A percentile compares a stretch with the other conserved stretches of the same genome.
Evolutionary conservation across 179 eudicot genomes (phyloP).

Genomic region (Heliamphora pulchella): DNA sequence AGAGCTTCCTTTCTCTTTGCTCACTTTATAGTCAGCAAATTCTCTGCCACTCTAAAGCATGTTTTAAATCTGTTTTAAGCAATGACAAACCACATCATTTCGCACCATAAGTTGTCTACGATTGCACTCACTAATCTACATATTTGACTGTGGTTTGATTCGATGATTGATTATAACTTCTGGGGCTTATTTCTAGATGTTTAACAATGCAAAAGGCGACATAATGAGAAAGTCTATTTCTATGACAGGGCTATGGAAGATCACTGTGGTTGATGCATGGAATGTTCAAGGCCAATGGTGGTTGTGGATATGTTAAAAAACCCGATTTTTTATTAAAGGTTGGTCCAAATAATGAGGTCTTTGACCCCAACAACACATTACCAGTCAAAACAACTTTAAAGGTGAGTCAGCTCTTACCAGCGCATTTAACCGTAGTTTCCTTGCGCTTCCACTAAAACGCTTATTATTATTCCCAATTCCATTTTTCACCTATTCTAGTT

Average conservation of each 20-base stretch:
- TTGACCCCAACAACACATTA: constrained; percentile 49
- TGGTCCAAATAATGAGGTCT: constrained; percentile 44
- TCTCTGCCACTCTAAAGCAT: background rate
- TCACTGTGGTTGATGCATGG: constrained; percentile 84
- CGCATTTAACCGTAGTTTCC: background rate
- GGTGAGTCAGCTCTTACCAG: constrained; percentile 27
- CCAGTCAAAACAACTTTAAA: constrained; percentile 60
- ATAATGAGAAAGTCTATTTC: background rate
- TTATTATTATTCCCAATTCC: background rate
- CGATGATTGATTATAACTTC: constrained; percentile 7
- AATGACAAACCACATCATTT: background rate
- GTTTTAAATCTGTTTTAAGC: background rate
- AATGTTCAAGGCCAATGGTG: constrained; percentile 84
- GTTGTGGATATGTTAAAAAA: constrained; percentile 82
- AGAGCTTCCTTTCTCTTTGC: too few species aligned
- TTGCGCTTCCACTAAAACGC: background rate
- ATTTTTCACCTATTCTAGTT: background rate
- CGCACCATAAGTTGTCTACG: background rate
- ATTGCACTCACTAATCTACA: background rate
- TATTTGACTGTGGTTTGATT: background rate
- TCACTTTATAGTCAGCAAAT: background rate
- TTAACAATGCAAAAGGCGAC: background rate
- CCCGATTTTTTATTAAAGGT: constrained; percentile 58
- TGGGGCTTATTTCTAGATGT: background rate
- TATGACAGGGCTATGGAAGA: constrained; percentile 69